phyloP scores from a whole-genome alignment of 177 flowering plant genomes.

The Telopea speciosissima region DNA sequence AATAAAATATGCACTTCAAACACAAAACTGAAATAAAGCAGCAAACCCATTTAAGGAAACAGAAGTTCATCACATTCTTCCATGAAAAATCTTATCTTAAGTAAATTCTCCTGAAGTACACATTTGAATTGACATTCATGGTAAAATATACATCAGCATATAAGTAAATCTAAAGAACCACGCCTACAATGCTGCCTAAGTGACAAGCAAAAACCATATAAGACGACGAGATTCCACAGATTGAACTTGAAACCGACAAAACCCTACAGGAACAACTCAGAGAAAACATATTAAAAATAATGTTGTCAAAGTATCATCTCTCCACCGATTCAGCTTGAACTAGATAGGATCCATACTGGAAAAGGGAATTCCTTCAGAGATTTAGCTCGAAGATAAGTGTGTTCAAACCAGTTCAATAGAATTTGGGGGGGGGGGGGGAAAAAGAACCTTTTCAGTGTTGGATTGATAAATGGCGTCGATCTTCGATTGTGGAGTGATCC shows the following conservation, averaged over 20 bases:
- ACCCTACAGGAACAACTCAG: background rate
- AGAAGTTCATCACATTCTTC: background rate
- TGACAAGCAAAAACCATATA: background rate
- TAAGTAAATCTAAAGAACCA: background rate
- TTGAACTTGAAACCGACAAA: background rate
- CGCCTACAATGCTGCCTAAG: background rate
- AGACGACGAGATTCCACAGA: background rate
- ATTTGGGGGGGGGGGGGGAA: too few relatives aligned
- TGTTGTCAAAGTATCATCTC: background rate
- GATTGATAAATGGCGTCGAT: conserved; percentile 81
- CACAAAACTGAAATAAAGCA: background rate
- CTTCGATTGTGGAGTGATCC: conserved; percentile 84
- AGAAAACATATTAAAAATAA: too few relatives aligned
- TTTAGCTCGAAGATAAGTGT: background rate
- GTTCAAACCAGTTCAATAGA: background rate
- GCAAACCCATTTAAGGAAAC: background rate
- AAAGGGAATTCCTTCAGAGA: background rate
- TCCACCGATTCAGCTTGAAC: background rate
- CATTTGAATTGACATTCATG: background rate
- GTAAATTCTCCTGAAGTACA: background rate
- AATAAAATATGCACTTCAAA: background rate
- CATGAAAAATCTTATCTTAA: background rate
- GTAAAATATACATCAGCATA: too few relatives aligned
- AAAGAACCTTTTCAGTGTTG: conserved; percentile 70
- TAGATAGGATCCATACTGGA: background rate